Evolutionary conservation across 2,329 filamentous ascomycete species (phyloP).

Genomic region (Aureobasidium zeae): DNA sequence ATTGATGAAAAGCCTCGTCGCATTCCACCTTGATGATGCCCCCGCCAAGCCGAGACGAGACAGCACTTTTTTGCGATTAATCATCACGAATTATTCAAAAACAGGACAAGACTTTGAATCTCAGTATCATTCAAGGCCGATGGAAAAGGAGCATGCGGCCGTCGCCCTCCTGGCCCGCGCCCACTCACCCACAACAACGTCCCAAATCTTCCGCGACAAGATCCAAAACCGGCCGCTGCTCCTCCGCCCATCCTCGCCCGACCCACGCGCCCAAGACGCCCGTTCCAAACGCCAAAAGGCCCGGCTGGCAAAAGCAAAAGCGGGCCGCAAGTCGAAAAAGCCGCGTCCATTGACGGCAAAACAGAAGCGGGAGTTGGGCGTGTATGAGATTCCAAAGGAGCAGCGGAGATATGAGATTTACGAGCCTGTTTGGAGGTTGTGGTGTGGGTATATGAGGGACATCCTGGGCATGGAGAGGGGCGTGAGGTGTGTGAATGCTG

Average conservation of each 20-base stretch:
- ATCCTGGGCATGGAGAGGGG: constrained; percentile 50
- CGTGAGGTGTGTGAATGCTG: constrained; percentile 46
- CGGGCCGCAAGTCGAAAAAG: constrained; percentile 36
- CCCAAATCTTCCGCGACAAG: constrained; percentile 69
- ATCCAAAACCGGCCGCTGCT: constrained; percentile 73
- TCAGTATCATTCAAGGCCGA: neutral
- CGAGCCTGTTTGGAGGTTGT: constrained; percentile 65
- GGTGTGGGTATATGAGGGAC: constrained; percentile 78
- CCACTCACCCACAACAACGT: constrained; percentile 63
- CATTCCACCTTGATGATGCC: constrained; percentile 13
- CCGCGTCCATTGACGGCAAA: constrained; percentile 66
- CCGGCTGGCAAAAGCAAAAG: constrained; percentile 27
- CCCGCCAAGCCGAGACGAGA: neutral
- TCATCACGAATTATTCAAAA: too few relatives aligned
- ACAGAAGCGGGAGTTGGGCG: constrained; percentile 61
- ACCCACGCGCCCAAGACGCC: constrained; percentile 40
- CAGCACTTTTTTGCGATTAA: neutral
- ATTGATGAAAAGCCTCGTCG: too few relatives aligned
- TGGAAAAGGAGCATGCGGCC: constrained; percentile 23
- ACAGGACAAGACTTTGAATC: too few relatives aligned
- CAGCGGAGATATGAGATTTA: constrained; percentile 68
- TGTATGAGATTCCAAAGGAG: constrained; percentile 64
- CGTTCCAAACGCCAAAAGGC: constrained; percentile 38
- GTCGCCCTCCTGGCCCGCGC: constrained; percentile 64
- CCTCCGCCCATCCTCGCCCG: constrained; percentile 67